Conservation (phyloP, 73 alveolate species). For the Paramecium bursaria region DNA sequence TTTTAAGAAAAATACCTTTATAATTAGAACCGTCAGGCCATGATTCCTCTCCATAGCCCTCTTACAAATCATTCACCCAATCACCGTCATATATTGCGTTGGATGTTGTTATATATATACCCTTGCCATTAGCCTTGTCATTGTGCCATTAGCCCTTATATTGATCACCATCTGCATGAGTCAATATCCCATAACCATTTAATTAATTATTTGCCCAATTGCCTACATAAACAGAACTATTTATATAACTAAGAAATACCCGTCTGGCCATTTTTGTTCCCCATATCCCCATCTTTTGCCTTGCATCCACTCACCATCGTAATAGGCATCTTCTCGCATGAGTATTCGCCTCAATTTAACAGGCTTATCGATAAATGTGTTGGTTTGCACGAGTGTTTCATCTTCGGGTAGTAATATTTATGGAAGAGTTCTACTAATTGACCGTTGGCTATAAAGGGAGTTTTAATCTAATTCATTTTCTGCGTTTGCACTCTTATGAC, state of each 20-base stretch:
- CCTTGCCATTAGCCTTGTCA: slow-evolving; percentile 78
- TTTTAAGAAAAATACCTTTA: slow-evolving; percentile 46
- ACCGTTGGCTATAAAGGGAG: slow-evolving; percentile 24
- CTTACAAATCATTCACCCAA: slow-evolving; percentile 64
- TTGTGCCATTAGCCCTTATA: slow-evolving; percentile 70
- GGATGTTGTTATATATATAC: slow-evolving; percentile 68
- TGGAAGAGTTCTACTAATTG: slow-evolving; percentile 37
- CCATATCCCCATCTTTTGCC: slow-evolving; percentile 81
- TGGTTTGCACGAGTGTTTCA: slow-evolving; percentile 6
- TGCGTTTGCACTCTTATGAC: slow-evolving; percentile 2
- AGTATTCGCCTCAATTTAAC: neutral
- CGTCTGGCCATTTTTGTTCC: slow-evolving; percentile 73
- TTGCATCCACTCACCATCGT: slow-evolving; percentile 77
- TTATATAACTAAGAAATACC: slow-evolving; percentile 14
- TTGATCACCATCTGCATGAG: slow-evolving; percentile 72
- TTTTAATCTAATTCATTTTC: slow-evolving; percentile 17
- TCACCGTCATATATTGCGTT: slow-evolving; percentile 62
- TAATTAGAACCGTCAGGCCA: slow-evolving; percentile 59
- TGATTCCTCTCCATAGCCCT: slow-evolving; percentile 66
- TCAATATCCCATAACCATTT: slow-evolving; percentile 59
- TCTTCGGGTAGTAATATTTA: slow-evolving; percentile 38
- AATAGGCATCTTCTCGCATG: slow-evolving; percentile 39
- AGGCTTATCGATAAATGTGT: neutral
- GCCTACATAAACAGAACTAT: slow-evolving; percentile 63
- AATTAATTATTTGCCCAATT: slow-evolving; percentile 66